Evolutionary conservation across 2,329 filamentous ascomycete species (phyloP), one percentile per base, ranked within the genome.

Genomic region (Aspergillus eucalypticola): DNA sequence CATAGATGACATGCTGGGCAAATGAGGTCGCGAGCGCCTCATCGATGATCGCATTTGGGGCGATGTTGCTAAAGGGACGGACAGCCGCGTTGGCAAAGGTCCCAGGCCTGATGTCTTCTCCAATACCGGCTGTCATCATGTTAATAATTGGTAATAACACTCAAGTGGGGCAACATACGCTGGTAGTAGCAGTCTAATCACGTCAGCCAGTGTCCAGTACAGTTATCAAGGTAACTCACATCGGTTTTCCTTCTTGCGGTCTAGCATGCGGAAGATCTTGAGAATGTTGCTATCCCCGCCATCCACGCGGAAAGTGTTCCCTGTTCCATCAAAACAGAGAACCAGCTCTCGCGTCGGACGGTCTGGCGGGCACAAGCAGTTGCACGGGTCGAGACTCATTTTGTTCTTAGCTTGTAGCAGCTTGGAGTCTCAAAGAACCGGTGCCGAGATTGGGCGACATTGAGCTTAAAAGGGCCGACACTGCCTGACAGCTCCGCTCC

Each of bases 271-370:
- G 63, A 74, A 78, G 10, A 78, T 75, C 63, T 75, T 79, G 17
- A 79, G 66, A 32, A 79, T 75, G 60, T 79, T 79, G 62, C 74
- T 79, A 55, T 78, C 76, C 2, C 69, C 67, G n/a, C 73, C 72
- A 54, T 75, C 75, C 10, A 71, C 74, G 6, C 67, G 69, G 54
- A 75, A 78, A 27, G 71, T 75, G 55, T 76, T 78, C 1, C 75
- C 75, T 0, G 77, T 79, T 54, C 77, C 77, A 67, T 79, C 71
- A 44, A 77, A 77, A 63, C 73, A 77, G 19, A 77, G 64, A 13
- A 76, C 72, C 46, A 76, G 65, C 15, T 68, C 64, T 23, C 51
- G 53, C 39, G 39, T 46, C 25, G 53, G 53, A 7, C 17, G 19
- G 29, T 53, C 51, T 25, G 51, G 32, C 2, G 51, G 51, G 13